phyloP scores from a whole-genome alignment of 441 rosid species.

The Pelargonium citronellum region DNA sequence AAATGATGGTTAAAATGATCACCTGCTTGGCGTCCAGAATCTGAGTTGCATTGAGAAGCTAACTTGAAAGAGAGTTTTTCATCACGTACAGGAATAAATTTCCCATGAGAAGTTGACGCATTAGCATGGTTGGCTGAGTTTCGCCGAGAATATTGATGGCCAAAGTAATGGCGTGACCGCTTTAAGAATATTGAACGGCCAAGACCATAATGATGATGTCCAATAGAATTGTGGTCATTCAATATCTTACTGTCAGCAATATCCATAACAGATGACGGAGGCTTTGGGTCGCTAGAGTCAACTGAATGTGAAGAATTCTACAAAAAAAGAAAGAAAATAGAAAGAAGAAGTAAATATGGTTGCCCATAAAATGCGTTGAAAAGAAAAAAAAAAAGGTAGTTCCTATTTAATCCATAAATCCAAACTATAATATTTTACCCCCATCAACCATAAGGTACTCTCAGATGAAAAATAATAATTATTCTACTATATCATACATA shows the following conservation, averaged over 20 bases:
- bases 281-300: constrained; percentile 31
- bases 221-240: constrained; percentile 28
- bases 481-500: too few species aligned
- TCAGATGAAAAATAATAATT: too few species aligned
- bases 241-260: constrained; percentile 33
- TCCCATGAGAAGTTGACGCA: constrained; percentile 44
- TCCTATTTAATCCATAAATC: too few species aligned
- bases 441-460: too few species aligned
- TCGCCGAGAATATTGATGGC: constrained; percentile 50
- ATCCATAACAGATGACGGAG: constrained; percentile 32
- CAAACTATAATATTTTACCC: too few species aligned
- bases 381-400: neutral
- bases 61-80: constrained; percentile 41
- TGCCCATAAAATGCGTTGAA: neutral
- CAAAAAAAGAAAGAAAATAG: constrained; percentile 4
- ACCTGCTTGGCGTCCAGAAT: constrained; percentile 32
- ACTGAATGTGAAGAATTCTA: constrained; percentile 36
- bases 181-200: constrained; percentile 47
- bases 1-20: constrained; percentile 1
- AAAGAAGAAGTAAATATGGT: neutral
- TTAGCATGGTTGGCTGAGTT: constrained; percentile 35
- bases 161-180: constrained; percentile 47
- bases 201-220: constrained; percentile 36
- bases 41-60: constrained; percentile 28
- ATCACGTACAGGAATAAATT: constrained; percentile 26